Conservation (phyloP, 108 stramenopile genomes). For the Aureococcus anophagefferens region DNA sequence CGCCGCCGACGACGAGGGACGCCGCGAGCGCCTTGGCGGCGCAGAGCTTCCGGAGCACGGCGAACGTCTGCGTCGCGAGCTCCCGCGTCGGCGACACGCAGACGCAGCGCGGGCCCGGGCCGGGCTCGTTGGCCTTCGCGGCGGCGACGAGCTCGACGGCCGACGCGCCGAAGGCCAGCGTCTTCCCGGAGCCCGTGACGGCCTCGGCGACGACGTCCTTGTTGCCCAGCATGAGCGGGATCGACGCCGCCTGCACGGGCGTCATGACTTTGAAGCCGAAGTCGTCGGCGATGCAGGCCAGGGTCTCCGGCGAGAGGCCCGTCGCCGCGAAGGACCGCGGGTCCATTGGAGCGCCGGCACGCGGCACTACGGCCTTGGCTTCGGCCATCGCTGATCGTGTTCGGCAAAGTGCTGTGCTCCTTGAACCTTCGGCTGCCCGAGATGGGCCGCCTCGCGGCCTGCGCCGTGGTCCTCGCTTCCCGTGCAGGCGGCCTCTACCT, state of each 20-base stretch:
- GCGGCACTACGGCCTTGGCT: no score
- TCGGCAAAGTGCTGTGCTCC: no score
- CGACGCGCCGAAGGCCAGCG: constrained; percentile 90
- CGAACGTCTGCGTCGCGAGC: constrained; percentile 42
- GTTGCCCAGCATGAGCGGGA: constrained; percentile 84
- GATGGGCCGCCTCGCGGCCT: no score
- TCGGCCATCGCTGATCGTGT: no score
- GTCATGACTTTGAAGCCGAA: constrained; percentile 62
- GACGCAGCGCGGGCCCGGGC: constrained; percentile 39
- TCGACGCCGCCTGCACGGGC: constrained; percentile 82
- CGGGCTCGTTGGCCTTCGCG: constrained; percentile 34
- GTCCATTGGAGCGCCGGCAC: no score
- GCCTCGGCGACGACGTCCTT: constrained; percentile 96
- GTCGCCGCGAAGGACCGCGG: no score
- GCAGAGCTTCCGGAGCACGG: constrained; percentile 27
- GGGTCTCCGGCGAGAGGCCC: no score
- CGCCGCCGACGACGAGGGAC: not conserved
- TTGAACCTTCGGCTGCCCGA: no score
- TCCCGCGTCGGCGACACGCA: constrained; percentile 52
- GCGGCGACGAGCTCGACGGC: constrained; percentile 79
- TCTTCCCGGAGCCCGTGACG: constrained; percentile 92
- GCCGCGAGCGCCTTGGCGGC: not conserved
- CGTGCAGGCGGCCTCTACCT: no score
- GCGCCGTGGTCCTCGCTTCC: no score
- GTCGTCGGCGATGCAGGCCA: no score